Base-by-base conservation (phyloP, 2,329 filamentous ascomycete genomes). In the Ophiocordyceps polyrhachis-furcata region DNA sequence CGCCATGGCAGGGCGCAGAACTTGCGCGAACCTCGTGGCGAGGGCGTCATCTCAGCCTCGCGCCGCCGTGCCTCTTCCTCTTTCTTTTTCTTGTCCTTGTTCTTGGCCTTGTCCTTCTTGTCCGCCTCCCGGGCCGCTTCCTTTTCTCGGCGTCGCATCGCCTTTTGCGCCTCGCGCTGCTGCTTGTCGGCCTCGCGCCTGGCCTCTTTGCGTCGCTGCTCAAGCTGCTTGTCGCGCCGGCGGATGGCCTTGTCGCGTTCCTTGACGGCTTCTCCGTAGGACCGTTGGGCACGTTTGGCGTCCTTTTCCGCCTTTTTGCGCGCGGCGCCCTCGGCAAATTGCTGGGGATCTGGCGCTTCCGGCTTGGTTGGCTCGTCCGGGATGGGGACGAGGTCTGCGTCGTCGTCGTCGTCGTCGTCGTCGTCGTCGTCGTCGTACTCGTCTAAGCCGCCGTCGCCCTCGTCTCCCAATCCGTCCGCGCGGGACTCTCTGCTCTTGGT, bases 1-100 rank as follows among this genome's bases (percentile, higher is more conserved):
- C 67, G 61, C 0, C 4, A 23, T 23, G 82, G 85, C 3, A 89
- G 62, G 52, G 79, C 76, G 62, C 86, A 91, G 59, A 95, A 94
- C 55, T 83, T 89, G 47, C 76, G 73, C 43, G 81, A 69, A 52
- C 79, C 80, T 2, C 28, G 38, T 29, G 25, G 28, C 44, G 38
- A 6, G 21, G 21, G 29, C 29, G 19, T 25, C 40, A 21, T 15
- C 21, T 23, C 25, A 28, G 25, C 25, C 25, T 28, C 25, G 4
- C 25, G 25, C 25, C 25, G 25, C 25, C 9, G 25, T 28, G 25
- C 6, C 23, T 41, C 17, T n/a, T 20, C 40, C 23, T 41, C 11
- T 3, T n/a, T n/a, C 37, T 40, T 19, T 3, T 40, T 43, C 57
- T 56, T 37, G 8, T 55, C 49, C 17, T 53, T 25, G 4, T 25